Evolutionary conservation across 2,329 filamentous ascomycete species (phyloP), one percentile per base, ranked within the genome.

Genomic region (Clarireedia monteithiana): DNA sequence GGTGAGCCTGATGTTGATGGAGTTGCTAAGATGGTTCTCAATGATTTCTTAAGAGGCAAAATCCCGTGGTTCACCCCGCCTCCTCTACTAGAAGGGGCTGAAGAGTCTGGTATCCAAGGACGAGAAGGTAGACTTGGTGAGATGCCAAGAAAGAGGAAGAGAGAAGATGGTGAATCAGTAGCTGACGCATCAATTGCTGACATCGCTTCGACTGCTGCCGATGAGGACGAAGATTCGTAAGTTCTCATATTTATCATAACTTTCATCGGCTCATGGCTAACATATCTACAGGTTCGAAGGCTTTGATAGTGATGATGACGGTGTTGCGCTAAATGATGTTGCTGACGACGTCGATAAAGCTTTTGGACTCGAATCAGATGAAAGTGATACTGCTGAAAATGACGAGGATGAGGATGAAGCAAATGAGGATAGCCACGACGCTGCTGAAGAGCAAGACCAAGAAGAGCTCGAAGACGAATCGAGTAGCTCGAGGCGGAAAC

Each of bases 1-100:
- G 94, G 92, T n/a, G 94, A 97, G 70, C 88, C 92, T 4, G 94
- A 99, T 70, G 75, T 96, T 55, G 92, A 97, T 66, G 91, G 91
- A 65, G 91, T 96, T 48, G 94, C 94, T 1, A 96, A 96, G 73
- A 96, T 96, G 84, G 88, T 99, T 0, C 75, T 99, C 58, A 97
- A 96, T 66, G 94, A 99, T 68, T 99, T 97, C 70, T 82, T 97
- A 67, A 78, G 94, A 61, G 94, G 94, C 56, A 96, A 92, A 73
- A 89, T 97, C 26, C 94, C 94, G 1, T 99, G 95, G 94, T 99
- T 91, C 68, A 94, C 89, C 0, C 84, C 90, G 7, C 85, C 91
- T 9, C 90, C 91, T 2, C 73, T 78, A 14, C 68, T 72, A 3
- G 81, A 81, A 48, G 75, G 74, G 9, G 75, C 75, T 6, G 79